Evolutionary conservation across 306 rosid species (phyloP), one percentile per base, ranked within the genome.

Genomic region (Quercus rubra): DNA sequence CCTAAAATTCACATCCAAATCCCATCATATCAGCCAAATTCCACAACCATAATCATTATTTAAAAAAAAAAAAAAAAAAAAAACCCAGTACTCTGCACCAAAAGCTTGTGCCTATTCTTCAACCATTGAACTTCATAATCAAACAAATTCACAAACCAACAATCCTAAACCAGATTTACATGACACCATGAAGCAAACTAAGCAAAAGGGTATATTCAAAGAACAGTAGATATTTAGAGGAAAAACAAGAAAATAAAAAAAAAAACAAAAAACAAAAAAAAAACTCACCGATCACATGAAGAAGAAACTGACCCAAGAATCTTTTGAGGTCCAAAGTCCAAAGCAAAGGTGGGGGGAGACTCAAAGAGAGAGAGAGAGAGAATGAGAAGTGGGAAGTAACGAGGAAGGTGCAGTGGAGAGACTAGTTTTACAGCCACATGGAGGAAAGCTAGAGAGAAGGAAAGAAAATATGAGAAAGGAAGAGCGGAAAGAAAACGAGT

Each of bases 201-300:
- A 52, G 6, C 8, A 23, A 84, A 67, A 61, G 35, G 14, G 63
- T 21, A 70, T n/a, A 69, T 79, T 41, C 19, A 72, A 52, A 74
- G 27, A 35, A 43, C 59, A 61, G 31, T 30, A 79, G 4, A 35
- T 28, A 30, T 7, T 38, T 38, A 38, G 46, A 57, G 33, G 7
- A 15, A 67, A 9, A n/a, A 56, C 23, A 23, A n/a, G n/a, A n/a
- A n/a, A n/a, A n/a, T n/a, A 12, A 80, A 81, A 6, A 55, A 67
- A 49, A 64, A 43, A 74, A 75, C 6, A 3, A 3, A 43, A 5
- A 35, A 78, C 74, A 46, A 71, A 49, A 64, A 43, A 74, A 74
- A 78, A 72, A 83, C 92, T 90, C 81, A 93, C 91, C 89, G 89
- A 86, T 79, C 84, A 67, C 19, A 69, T 4, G 71, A 79, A 83